Evolutionary conservation across 148 eudicot genomes (phyloP).

Genomic region (Diospyros kaki): DNA sequence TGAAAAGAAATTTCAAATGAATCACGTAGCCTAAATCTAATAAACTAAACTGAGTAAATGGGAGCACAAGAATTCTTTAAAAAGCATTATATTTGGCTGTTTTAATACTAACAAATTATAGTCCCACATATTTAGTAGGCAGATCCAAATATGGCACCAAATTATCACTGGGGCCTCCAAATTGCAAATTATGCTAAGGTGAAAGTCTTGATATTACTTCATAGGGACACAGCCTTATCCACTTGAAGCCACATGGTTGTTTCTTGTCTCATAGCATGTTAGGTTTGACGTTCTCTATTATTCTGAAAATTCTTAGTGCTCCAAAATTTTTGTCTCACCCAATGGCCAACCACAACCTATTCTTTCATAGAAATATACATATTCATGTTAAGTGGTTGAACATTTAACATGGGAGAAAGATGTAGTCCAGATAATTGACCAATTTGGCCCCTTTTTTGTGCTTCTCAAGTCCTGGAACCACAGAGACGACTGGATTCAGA

Average conservation of each 20-base stretch:
- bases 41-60: too few species aligned
- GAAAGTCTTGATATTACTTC: neutral
- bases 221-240: neutral
- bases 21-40: too few species aligned
- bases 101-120: too few species aligned
- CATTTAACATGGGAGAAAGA: slow-evolving; percentile 1
- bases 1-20: too few species aligned
- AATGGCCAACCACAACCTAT: too few species aligned
- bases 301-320: neutral
- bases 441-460: slow-evolving; percentile 1
- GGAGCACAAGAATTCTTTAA: too few species aligned
- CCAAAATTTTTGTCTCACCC: neutral
- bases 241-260: neutral
- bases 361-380: too few species aligned
- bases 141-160: too few species aligned
- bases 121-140: too few species aligned
- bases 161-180: too few species aligned
- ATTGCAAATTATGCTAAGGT: neutral
- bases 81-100: too few species aligned
- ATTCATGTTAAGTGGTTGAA: too few species aligned
- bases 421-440: neutral
- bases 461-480: slow-evolving; percentile 3
- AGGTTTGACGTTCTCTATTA: neutral
- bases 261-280: slow-evolving; percentile 9
- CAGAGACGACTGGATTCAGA: neutral